Conservation (phyloP, 1,284 basidiomycete species). For the Athelia psychrophila region DNA sequence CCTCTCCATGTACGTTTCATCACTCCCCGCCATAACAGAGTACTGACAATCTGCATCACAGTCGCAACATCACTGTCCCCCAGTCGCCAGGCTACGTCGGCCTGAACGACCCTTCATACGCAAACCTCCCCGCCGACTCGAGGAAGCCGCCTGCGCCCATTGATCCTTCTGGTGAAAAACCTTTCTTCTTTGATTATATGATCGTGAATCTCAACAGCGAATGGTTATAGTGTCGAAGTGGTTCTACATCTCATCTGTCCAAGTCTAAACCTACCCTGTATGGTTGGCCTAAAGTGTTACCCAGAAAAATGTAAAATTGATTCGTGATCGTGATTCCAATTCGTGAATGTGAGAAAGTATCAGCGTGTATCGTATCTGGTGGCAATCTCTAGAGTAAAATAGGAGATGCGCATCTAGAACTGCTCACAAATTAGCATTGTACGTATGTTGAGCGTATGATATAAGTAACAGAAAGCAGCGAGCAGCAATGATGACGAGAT, state of each 20-base stretch:
- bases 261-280: constrained; percentile 46
- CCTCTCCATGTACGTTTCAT: constrained; percentile 70
- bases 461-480: neutral
- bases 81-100: constrained; percentile 73
- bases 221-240: constrained; percentile 72
- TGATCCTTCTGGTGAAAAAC: constrained; percentile 78
- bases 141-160: constrained; percentile 82
- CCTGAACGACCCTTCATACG: constrained; percentile 65
- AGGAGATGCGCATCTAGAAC: neutral
- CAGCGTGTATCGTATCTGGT: too few species aligned
- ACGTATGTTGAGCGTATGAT: constrained; percentile 2
- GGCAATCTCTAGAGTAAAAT: neutral
- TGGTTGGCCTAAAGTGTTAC: neutral
- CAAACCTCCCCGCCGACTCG: constrained; percentile 74
- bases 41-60: constrained; percentile 30
- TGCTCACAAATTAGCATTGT: too few species aligned
- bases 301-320: neutral
- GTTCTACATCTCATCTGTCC: constrained; percentile 87
- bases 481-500: neutral
- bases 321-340: neutral
- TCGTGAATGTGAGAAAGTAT: too few species aligned
- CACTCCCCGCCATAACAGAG: neutral
- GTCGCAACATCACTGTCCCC: constrained; percentile 68
- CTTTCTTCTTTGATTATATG: constrained; percentile 5
- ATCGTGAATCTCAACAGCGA: constrained; percentile 13